Base-by-base conservation (phyloP, 306 rosid genomes). In the Vachellia collinsii region DNA sequence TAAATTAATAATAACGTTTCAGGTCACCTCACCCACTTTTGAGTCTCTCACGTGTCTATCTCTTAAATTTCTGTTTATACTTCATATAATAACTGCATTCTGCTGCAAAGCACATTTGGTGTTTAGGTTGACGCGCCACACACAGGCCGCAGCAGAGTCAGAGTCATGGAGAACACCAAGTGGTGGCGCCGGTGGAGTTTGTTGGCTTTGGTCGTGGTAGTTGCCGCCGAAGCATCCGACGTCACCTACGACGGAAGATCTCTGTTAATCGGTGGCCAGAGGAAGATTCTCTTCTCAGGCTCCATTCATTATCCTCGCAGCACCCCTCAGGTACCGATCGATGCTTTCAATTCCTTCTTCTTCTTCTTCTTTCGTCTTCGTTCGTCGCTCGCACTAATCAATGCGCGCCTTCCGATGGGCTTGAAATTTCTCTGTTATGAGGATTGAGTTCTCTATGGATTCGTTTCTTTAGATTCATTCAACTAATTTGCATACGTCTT, bases 281-380 rank as follows among this genome's bases (percentile, higher is more conserved):
- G 97, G 64, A 83, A 80, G 22, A 53, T 94, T 50, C 91, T 94
- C 12, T 91, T 94, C 81, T 92, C 98, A 0, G 97, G 97, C 79
- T 94, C 94, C 1, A 91, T 94, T 80, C 98, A 94, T 53, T 94
- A 94, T 82, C 94, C 97, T 74, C 96, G 98, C 50, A 92, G 97
- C 81, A 91, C 97, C 66, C 97, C 98, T 14, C 83, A 89, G 88
- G 98, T 94, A 79, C 13, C 38, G 65, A 22, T 59, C 38, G 65
- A 22, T 59, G 5, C 5, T 4, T 23, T 20, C 34, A 22, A 22
- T 59, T 20, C n/a, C n/a, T 50, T 48, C 23, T 54, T 4, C 56
- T 5, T 8, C 62, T n/a, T 54, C 36, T 14, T 5, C 3, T 0
- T 1, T 5, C 44, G 1, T 34, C 38, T 50, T 50, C 69, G 11